Percentiles rank a stretch among this genome's conserved stretches.
phyloP scores from a whole-genome alignment of 2,329 filamentous ascomycete genomes.

The Xylariaceae sp. region DNA sequence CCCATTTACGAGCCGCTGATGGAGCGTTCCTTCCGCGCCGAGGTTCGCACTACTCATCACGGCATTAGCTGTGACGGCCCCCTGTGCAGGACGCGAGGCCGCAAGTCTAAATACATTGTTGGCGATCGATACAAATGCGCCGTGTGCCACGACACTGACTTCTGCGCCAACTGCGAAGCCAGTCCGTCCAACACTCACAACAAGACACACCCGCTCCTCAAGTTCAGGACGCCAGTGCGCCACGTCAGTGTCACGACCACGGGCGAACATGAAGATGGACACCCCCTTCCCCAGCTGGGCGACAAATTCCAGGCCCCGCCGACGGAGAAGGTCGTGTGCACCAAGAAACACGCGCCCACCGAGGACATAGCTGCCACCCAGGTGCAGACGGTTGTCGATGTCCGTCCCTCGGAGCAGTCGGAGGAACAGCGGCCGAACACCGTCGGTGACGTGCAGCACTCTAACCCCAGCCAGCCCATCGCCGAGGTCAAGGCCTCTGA shows the following conservation, averaged over 20 bases:
- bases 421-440: not conserved
- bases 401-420: conserved; percentile 55
- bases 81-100: conserved; percentile 60
- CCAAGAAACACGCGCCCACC: conserved; percentile 37
- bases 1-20: conserved; percentile 71
- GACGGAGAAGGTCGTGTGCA: not conserved
- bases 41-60: conserved; percentile 54
- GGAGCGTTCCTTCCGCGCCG: conserved; percentile 34
- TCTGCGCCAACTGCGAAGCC: conserved; percentile 91
- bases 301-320: conserved; percentile 42
- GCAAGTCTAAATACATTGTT: conserved; percentile 64
- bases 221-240: conserved; percentile 89
- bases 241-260: conserved; percentile 82
- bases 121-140: conserved; percentile 96
- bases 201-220: conserved; percentile 92
- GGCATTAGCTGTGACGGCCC: conserved; percentile 96
- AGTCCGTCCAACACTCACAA: conserved; percentile 81
- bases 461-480: too few species aligned
- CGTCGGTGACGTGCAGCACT: too few species aligned
- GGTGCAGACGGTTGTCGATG: conserved; percentile 68
- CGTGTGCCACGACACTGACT: conserved; percentile 90
- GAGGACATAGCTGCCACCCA: conserved; percentile 40
- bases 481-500: conserved; percentile 29
- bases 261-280: conserved; percentile 67
- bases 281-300: conserved; percentile 63